These are phyloP conservation scores for Casaregolazyma lundiana DNA, from an alignment of 1,139 yeast species.

Conservation along the genomic window DNA sequence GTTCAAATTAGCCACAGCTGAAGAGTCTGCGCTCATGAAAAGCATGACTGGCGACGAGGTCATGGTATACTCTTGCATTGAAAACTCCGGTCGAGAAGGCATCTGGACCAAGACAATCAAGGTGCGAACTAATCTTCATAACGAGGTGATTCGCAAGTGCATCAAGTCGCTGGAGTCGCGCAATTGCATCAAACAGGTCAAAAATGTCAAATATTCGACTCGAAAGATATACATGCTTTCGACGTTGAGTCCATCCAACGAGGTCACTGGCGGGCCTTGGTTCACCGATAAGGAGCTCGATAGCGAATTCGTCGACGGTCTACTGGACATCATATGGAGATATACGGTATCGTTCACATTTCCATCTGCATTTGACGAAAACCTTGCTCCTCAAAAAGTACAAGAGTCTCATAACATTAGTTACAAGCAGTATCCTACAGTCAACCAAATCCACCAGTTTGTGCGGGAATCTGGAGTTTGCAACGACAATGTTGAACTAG, in stretches of 20 bases:
- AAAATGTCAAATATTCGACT: conserved; percentile 93
- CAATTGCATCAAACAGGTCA: conserved; percentile 82
- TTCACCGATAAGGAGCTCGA: conserved; percentile 92
- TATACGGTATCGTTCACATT: conserved; percentile 70
- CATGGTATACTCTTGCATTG: conserved; percentile 85
- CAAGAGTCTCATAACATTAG: conserved; percentile 47
- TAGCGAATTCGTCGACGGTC: conserved; percentile 83
- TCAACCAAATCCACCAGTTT: conserved; percentile 69
- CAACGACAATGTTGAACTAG: conserved; percentile 59
- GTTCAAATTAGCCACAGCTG: conserved; percentile 58
- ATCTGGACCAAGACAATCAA: conserved; percentile 90
- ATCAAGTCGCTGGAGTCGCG: conserved; percentile 78
- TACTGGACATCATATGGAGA: conserved; percentile 83
- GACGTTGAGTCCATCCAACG: conserved; percentile 87
- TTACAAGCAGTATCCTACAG: conserved; percentile 61
- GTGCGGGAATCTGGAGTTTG: conserved; percentile 73
- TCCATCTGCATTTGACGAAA: conserved; percentile 57
- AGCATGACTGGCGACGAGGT: conserved; percentile 85
- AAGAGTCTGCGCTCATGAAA: conserved; percentile 41
- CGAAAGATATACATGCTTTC: conserved; percentile 94
- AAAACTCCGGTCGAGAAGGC: conserved; percentile 92
- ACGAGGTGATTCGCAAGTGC: conserved; percentile 83
- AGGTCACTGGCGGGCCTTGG: conserved; percentile 99
- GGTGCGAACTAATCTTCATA: conserved; percentile 87
- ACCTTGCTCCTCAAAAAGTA: conserved; percentile 12